These are phyloP conservation scores for Lagerstroemia speciosa DNA, from an alignment of 345 rosid genomes.

Conservation along the genomic window DNA sequence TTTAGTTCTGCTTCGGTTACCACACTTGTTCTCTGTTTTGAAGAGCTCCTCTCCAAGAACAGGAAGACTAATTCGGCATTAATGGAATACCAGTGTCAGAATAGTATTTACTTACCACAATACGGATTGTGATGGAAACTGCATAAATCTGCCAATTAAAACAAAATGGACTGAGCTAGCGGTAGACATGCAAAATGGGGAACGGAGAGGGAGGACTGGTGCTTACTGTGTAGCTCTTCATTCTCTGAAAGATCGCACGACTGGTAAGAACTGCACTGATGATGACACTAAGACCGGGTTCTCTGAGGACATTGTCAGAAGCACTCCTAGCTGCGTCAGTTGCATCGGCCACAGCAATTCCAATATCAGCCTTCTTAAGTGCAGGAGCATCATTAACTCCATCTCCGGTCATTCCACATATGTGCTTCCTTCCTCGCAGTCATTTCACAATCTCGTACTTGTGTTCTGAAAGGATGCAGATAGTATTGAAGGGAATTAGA, in stretches of 20 bases:
- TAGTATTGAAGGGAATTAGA: constrained; percentile 2
- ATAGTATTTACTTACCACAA: no score
- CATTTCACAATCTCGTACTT: constrained; percentile 96
- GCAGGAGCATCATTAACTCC: constrained; percentile 99
- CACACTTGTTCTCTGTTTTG: no score
- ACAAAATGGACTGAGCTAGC: constrained; percentile 10
- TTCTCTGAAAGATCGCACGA: constrained; percentile 93
- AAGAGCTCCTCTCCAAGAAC: neutral
- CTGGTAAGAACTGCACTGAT: constrained; percentile 97
- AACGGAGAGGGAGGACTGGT: neutral
- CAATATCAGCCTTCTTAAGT: constrained; percentile 96
- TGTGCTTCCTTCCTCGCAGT: constrained; percentile 91
- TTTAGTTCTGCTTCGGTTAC: no score
- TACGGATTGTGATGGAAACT: constrained; percentile 96
- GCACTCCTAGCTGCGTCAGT: constrained; percentile 99
- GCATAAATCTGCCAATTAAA: constrained; percentile 74
- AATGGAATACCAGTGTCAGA: no score
- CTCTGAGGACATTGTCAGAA: constrained; percentile 91
- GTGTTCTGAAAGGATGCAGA: constrained; percentile 52
- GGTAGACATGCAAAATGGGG: neutral
- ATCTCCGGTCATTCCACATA: constrained; percentile 99
- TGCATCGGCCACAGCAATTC: constrained; percentile 99
- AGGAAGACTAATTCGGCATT: neutral
- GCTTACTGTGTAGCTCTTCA: constrained; percentile 93
- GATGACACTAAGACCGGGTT: constrained; percentile 97